Conservation (phyloP, 1,139 yeast genomes). For the Yamadazyma taylorii region DNA sequence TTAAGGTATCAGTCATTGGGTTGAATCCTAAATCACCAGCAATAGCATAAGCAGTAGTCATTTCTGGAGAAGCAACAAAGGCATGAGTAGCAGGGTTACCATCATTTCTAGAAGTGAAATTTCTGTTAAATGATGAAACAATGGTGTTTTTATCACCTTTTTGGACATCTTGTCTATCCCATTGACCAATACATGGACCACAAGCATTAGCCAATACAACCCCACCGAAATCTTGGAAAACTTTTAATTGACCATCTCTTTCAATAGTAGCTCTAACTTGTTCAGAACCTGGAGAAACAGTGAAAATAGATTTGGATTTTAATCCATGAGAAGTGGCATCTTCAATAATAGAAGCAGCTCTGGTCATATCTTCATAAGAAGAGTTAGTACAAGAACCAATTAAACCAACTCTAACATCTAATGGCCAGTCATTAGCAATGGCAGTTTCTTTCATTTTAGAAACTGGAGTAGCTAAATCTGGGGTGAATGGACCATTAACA, state of each 20-base stretch:
- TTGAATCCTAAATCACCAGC: conserved; percentile 98
- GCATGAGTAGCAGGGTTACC: conserved; percentile 99
- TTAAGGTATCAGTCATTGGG: conserved; percentile 94
- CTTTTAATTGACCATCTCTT: conserved; percentile 91
- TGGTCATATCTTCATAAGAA: conserved; percentile 97
- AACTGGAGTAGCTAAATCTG: conserved; percentile 97
- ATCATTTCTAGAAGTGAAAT: conserved; percentile 97
- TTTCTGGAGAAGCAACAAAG: conserved; percentile 97
- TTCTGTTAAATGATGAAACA: conserved; percentile 98
- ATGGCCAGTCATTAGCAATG: conserved; percentile 87
- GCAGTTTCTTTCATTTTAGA: conserved; percentile 92
- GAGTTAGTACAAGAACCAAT: conserved; percentile 99
- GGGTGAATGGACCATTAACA: conserved; percentile 98
- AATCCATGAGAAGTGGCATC: conserved; percentile 92
- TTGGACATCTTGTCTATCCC: conserved; percentile 97
- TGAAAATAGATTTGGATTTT: conserved; percentile 84
- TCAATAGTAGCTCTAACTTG: conserved; percentile 98
- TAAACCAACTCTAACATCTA: conserved; percentile 91
- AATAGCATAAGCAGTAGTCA: conserved; percentile 93
- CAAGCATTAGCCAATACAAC: conserved; percentile 96
- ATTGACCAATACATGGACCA: conserved; percentile 99
- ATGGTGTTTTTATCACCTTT: conserved; percentile 99
- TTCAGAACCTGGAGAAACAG: conserved; percentile 99
- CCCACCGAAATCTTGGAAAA: conserved; percentile 93
- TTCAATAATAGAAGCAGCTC: conserved; percentile 91